phyloP scores from a whole-genome alignment of 1,139 yeast species.

The Pichia norvegensis region DNA sequence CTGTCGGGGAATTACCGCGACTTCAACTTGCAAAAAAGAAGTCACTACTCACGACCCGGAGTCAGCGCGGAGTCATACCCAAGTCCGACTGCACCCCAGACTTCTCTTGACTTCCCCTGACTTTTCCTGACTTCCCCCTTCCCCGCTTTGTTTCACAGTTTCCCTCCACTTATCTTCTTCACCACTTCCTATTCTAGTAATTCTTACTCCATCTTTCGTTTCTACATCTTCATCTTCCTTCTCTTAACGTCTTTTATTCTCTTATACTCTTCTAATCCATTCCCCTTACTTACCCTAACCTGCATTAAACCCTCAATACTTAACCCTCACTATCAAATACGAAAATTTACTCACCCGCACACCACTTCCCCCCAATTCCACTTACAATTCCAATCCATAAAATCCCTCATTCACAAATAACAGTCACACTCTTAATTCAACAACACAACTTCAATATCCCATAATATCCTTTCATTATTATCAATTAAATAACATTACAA shows the following conservation, averaged over 20 bases:
- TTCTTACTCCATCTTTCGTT: neutral
- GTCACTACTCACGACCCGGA: neutral
- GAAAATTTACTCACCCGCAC: neutral
- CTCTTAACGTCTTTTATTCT: neutral
- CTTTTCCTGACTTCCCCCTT: neutral
- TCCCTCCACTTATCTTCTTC: neutral
- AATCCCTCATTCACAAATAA: no score
- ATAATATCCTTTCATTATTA: neutral
- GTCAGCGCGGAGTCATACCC: neutral
- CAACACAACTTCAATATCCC: neutral
- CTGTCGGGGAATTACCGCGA: neutral
- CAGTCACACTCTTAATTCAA: no score
- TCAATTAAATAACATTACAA: no score
- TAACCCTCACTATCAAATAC: neutral
- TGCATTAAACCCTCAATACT: neutral
- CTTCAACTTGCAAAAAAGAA: neutral
- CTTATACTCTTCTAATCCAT: neutral
- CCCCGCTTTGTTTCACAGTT: neutral
- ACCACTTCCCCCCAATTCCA: no score
- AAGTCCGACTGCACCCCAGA: neutral
- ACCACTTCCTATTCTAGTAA: constrained; percentile 1
- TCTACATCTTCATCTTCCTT: neutral
- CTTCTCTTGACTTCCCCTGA: no score
- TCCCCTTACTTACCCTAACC: neutral
- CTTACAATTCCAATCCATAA: no score